Base-by-base conservation (phyloP, 2,329 filamentous ascomycete species). In the Grosmannia serpens region DNA sequence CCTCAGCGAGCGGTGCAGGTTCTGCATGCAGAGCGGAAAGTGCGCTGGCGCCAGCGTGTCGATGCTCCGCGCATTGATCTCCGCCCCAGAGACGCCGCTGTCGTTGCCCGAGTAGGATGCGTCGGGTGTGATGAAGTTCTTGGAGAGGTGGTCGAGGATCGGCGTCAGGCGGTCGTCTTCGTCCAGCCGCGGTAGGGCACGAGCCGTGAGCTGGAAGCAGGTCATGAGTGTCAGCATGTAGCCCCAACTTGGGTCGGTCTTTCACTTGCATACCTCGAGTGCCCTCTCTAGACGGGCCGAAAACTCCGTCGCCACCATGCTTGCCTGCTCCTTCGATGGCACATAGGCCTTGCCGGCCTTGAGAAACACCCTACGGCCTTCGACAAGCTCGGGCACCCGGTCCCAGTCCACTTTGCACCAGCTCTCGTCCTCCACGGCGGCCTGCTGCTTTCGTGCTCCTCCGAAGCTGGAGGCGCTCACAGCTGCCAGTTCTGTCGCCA, bases 361-460 rank as follows among this genome's bases (percentile, higher is more conserved):
- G 63, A 97, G 63, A 58, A 94, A 85, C 1, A 95, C 89, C 56
- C 82, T 81, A 55, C 92, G 80, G 54, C 81, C 74, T 72, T 96
- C 91, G 0, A 99, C 85, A 44, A 99, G 74, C 61, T 97, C 92
- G 0, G 92, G 90, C 1, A 99, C 94, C 38, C 85, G 83, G 69
- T 91, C 88, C 91, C 92, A 99, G 67, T 96, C 90, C 1, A 97
- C 90, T 74, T 96, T 97, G 78, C 95, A 95, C 87, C 90, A 99
- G 29, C 77, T 84, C 66, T 94, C 89, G 49, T 96, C 89, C 20
- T 96, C 35, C 17, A 38, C 90, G 7, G 77, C 72, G 27, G 67
- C 64, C 17, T 65, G 66, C 51, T 68, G 67, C 60, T 70, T 75
- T 63, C 73, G 75, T 53, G 67, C 51, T 2, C 56, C 53, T 49